Base-by-base conservation (phyloP, 2,329 filamentous ascomycete species). In the Fonsecaea nubica region DNA sequence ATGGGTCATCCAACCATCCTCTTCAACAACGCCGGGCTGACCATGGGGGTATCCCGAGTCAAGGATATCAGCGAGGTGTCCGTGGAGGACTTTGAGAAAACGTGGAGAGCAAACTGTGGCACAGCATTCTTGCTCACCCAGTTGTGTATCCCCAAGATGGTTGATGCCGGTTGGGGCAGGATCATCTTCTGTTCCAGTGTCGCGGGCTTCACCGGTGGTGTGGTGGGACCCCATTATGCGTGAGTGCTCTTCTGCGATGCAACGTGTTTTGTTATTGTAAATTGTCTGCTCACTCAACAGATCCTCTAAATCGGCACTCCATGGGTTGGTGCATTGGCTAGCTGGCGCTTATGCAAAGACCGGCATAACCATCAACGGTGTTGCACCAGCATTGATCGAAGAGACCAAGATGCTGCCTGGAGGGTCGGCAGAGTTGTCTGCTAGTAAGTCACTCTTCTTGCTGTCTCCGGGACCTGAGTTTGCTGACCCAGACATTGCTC, bases 181-280 rank as follows among this genome's bases (percentile, higher is more conserved):
- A 85, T 90, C 72, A 80, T 89, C 54, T 88, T 87, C 71, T 83
- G 89, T 69, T 87, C 85, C 8, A 88, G 85, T 50, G 88, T 90
- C 67, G 86, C 88, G 9, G 87, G 83, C 0, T 82, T 85, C 48
- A 88, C 87, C 0, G 87, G 86, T 10, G 87, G 87, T 1, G 85
- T 89, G 65, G 89, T 89, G 71, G 86, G 87, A 30, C 87, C 86
- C 59, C 80, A 81, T 83, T 73, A 73, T 69, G 71, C 71, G 70
- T 72, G 58, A 50, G 70, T 61, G n/a, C 30, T 12, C 36, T 13
- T 78, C 66, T 75, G 25, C 75, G 71, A 30, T 71, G 75, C 52
- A 15, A 15, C 18, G 6, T n/a, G 3, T 52, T 52, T 48, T 6
- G 71, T 74, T 72, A 72, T 67, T 70, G 72, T 52, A 68, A 9